Percentiles rank a stretch among this genome's conserved stretches.
phyloP scores from a whole-genome alignment of 306 rosid species.

The Trifolium pratense region DNA sequence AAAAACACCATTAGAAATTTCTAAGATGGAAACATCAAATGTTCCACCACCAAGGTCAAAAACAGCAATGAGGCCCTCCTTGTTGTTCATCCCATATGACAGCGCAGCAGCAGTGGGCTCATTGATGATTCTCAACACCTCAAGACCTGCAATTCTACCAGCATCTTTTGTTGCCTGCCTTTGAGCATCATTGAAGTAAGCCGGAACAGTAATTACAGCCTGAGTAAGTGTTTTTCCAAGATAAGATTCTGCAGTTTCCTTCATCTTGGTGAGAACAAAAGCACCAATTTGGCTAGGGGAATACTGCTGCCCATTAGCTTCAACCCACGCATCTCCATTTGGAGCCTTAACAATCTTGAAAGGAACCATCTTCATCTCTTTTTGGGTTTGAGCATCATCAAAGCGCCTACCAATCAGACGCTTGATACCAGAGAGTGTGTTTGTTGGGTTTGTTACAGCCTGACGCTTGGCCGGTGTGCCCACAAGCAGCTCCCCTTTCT shows the following conservation, averaged over 20 bases:
- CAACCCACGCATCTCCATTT: conserved; percentile 98
- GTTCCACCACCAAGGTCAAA: neutral
- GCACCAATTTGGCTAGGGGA: conserved; percentile 95
- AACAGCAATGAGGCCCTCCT: neutral
- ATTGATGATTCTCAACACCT: neutral
- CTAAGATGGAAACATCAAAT: neutral
- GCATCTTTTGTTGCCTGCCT: conserved; percentile 42
- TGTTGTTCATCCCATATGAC: neutral
- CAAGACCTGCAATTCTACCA: neutral
- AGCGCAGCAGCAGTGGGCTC: neutral
- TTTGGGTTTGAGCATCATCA: conserved; percentile 86
- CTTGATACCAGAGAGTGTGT: conserved; percentile 82
- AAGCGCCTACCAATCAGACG: conserved; percentile 88
- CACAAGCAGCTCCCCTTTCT: conserved; percentile 89
- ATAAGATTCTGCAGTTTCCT: conserved; percentile 84
- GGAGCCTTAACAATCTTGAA: conserved; percentile 87
- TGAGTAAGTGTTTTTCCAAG: conserved; percentile 79
- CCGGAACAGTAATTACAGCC: conserved; percentile 91
- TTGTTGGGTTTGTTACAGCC: conserved; percentile 80
- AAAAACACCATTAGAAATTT: neutral
- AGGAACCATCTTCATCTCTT: conserved; percentile 97
- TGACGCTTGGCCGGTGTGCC: conserved; percentile 97
- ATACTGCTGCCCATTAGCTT: conserved; percentile 81
- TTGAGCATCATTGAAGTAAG: conserved; percentile 88
- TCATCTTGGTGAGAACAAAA: conserved; percentile 48